Conservation (phyloP, 257 asterid genomes). For the Pogostemon cablin region DNA sequence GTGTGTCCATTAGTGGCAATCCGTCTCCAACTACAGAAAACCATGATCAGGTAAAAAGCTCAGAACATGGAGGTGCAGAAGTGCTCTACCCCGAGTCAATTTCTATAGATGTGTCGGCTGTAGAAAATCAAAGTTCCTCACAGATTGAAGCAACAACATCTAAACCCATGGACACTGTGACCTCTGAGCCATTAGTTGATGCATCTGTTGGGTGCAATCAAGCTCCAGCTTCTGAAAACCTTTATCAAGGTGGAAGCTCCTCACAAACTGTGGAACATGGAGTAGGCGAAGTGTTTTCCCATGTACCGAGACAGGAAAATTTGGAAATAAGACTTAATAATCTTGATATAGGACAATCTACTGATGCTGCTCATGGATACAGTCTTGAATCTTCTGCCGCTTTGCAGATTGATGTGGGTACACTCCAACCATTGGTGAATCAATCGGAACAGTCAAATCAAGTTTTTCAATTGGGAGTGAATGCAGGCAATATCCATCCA, state of each 20-base stretch:
- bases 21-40: slow-evolving; percentile 35
- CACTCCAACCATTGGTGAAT: slow-evolving; percentile 27
- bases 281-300: slow-evolving; percentile 31
- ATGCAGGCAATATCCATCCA: slow-evolving; percentile 36
- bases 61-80: slow-evolving; percentile 42
- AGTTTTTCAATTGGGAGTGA: slow-evolving; percentile 35
- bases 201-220: slow-evolving; percentile 37
- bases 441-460: slow-evolving; percentile 39
- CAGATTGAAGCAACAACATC: too few relatives aligned
- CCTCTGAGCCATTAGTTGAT: slow-evolving; percentile 2
- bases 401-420: slow-evolving; percentile 33
- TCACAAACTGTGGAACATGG: slow-evolving; percentile 33
- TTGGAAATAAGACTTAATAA: slow-evolving; percentile 32
- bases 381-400: slow-evolving; percentile 24
- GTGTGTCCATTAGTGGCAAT: slow-evolving; percentile 35
- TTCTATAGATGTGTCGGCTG: slow-evolving; percentile 36
- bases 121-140: too few relatives aligned
- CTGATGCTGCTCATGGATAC: slow-evolving; percentile 25
- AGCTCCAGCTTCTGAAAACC: slow-evolving; percentile 33
- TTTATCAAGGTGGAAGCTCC: slow-evolving; percentile 19
- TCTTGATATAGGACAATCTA: slow-evolving; percentile 29
- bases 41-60: slow-evolving; percentile 35
- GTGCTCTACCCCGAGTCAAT: slow-evolving; percentile 35
- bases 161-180: too few relatives aligned
- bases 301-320: slow-evolving; percentile 36